These are phyloP conservation scores for Cercophora sp. DNA, from an alignment of 495 filamentous ascomycete species.

Conservation along the genomic window DNA sequence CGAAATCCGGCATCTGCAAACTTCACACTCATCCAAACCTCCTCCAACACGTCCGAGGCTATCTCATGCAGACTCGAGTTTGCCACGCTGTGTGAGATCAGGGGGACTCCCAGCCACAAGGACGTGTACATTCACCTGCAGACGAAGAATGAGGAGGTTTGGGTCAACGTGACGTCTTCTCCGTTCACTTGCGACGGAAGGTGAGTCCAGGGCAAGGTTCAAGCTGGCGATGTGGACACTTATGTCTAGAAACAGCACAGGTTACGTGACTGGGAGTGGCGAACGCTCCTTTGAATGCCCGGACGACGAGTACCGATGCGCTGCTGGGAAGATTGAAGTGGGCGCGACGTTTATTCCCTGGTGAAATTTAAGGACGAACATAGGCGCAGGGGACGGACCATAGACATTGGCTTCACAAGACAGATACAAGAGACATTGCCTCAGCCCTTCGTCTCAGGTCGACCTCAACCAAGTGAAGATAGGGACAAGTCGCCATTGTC, in stretches of 20 bases:
- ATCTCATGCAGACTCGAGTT: conserved; percentile 10
- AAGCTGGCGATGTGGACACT: background rate
- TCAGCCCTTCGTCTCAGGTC: too few species aligned
- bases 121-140: conserved; percentile 9
- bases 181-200: conserved; percentile 8
- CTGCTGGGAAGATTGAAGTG: conserved; percentile 1
- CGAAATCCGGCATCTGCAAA: background rate
- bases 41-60: background rate
- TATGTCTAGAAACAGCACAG: too few species aligned
- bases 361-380: too few species aligned
- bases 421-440: too few species aligned
- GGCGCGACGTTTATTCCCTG: background rate
- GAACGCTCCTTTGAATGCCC: conserved; percentile 1
- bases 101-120: conserved; percentile 4
- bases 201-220: background rate
- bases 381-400: too few species aligned
- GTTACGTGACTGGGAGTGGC: conserved; percentile 4
- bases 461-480: too few species aligned
- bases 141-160: conserved; percentile 5
- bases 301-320: conserved; percentile 5
- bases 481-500: too few species aligned
- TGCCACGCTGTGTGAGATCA: conserved; percentile 7
- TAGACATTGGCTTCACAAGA: too few species aligned
- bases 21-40: conserved; percentile 2
- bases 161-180: conserved; percentile 9